These are phyloP conservation scores for Laetiporus sulphureus DNA, from an alignment of 1,284 basidiomycete species.

Conservation along the genomic window DNA sequence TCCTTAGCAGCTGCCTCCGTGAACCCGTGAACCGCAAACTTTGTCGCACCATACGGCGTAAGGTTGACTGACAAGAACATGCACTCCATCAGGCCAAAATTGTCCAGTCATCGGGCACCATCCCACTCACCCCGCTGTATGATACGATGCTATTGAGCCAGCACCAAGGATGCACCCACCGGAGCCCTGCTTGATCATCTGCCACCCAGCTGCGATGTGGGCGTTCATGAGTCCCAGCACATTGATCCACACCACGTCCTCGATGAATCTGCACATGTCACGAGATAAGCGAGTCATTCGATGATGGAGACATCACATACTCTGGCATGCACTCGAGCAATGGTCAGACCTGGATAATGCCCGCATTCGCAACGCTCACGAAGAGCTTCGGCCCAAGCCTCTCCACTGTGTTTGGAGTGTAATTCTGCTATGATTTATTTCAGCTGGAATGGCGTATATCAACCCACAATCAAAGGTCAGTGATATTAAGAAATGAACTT, in stretches of 20 bases:
- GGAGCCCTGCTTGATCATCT: slow-evolving; percentile 36
- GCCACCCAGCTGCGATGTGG: slow-evolving; percentile 31
- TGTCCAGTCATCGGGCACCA: too few species aligned
- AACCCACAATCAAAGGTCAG: too few species aligned
- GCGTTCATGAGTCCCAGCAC: slow-evolving; percentile 29
- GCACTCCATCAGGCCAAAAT: neutral
- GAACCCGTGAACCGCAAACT: slow-evolving; percentile 36
- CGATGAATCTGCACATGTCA: slow-evolving; percentile 21
- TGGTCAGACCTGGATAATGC: slow-evolving; percentile 28
- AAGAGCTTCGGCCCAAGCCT: slow-evolving; percentile 27
- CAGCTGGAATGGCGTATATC: too few species aligned
- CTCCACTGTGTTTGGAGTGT: slow-evolving; percentile 27
- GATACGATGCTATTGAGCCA: slow-evolving; percentile 27
- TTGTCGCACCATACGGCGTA: slow-evolving; percentile 30
- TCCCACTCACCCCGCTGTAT: slow-evolving; percentile 18
- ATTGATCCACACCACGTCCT: slow-evolving; percentile 29
- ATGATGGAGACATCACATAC: slow-evolving; percentile 15
- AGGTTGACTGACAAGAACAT: slow-evolving; percentile 19
- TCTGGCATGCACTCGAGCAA: slow-evolving; percentile 27
- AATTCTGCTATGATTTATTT: slow-evolving; percentile 26
- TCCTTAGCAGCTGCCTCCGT: slow-evolving; percentile 33
- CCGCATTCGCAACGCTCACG: slow-evolving; percentile 36
- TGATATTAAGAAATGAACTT: too few species aligned
- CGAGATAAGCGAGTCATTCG: neutral
- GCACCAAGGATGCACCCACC: slow-evolving; percentile 36